Evolutionary conservation across 1,139 yeast genomes (phyloP), one percentile per base, ranked within the genome.

Genomic region (Tardiomyces digboiensis): DNA sequence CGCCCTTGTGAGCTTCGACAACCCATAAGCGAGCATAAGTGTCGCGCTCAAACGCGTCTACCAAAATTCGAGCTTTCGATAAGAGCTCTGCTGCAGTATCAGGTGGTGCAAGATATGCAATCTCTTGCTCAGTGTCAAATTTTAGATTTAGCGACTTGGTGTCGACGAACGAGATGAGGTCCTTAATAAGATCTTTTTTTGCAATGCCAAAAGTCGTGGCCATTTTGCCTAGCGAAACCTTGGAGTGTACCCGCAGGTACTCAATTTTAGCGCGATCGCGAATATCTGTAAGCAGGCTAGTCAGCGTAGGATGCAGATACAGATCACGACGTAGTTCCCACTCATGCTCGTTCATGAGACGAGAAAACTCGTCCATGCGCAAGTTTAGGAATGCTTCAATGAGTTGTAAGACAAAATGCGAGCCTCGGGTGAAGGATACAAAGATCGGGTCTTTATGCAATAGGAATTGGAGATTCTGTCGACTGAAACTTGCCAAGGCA

Each of bases 381-480:
- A 26, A 16, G 33, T 16, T n/a, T 16, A 26, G 10, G 14, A 26
- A 26, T 5, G 33, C 33, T 5, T 26, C 33, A 16, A 26, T 16
- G 10, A 8, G 16, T 5, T 16, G 33, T 5, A 16, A 8, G 5
- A 8, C 33, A 26, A 26, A 26, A 3, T n/a, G 16, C 6, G 49
- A 29, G 2, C 43, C 49, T 44, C 74, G 78, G 37, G 82, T 72
- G 56, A 84, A 83, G 42, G 75, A 72, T 55, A 81, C 85, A 62
- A 85, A 86, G 23, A 73, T 74, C 47, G 75, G 75, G 58, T 84
- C 93, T 52, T 50, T 50, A 39, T 52, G 48, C 21, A 51, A 44
- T 41, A 57, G 44, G 40, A 43, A 54, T 39, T 49, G 42, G 21
- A 57, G 48, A 43, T 56, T 55, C 13, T 47, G 48, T 29, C 61